A percentile compares a stretch with the other conserved stretches of the same genome.
Evolutionary conservation across 2,329 filamentous ascomycete species (phyloP).

Genomic region (Dactylella cylindrospora): DNA sequence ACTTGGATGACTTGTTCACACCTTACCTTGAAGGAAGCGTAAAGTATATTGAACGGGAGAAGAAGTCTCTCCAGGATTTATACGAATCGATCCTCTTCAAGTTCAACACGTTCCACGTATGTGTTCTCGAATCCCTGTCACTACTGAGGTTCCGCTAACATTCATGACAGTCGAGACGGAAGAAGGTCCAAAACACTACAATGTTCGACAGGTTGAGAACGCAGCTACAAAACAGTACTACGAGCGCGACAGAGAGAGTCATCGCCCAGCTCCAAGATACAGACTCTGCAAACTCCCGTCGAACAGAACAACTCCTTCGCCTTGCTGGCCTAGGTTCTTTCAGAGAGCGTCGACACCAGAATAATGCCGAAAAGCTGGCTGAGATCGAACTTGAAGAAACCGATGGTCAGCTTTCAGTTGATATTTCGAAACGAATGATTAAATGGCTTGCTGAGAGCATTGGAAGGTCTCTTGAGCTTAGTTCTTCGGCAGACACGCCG

Average conservation of each 20-base stretch:
- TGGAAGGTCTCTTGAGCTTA: constrained; percentile 85
- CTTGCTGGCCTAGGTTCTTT: constrained; percentile 65
- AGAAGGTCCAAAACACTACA: constrained; percentile 63
- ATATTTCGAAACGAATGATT: constrained; percentile 96
- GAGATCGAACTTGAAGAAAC: constrained; percentile 60
- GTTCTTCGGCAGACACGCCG: constrained; percentile 74
- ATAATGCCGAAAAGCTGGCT: constrained; percentile 47
- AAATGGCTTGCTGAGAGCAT: constrained; percentile 97
- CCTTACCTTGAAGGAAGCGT: constrained; percentile 67
- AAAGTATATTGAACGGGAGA: constrained; percentile 70
- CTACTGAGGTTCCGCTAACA: neutral
- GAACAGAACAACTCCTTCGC: constrained; percentile 80
- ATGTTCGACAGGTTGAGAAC: constrained; percentile 48
- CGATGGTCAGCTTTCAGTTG: constrained; percentile 77
- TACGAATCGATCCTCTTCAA: constrained; percentile 94
- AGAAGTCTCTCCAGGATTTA: constrained; percentile 71
- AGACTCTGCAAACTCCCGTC: constrained; percentile 63
- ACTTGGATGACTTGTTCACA: constrained; percentile 75
- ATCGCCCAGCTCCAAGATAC: constrained; percentile 42
- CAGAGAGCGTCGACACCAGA: constrained; percentile 53
- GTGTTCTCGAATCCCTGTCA: constrained; percentile 22
- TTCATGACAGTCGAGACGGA: constrained; percentile 57
- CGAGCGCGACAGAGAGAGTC: constrained; percentile 46
- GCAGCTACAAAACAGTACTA: constrained; percentile 33
- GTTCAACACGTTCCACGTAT: constrained; percentile 84